Base-by-base conservation (phyloP, 495 filamentous ascomycete species). In the Aspergillus indologenus region DNA sequence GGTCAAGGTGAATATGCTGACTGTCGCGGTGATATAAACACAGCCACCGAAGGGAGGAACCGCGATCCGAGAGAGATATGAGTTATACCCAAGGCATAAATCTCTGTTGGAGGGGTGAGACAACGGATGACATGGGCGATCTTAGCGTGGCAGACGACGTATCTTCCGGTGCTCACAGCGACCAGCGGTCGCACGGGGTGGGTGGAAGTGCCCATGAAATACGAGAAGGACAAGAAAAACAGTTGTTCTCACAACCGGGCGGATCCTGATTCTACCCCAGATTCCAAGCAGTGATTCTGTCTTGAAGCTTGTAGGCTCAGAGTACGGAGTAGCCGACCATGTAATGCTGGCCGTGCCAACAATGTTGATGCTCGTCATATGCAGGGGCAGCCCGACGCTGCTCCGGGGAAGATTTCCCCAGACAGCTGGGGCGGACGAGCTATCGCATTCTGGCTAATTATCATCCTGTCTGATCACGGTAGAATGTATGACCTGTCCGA, bases 331-430 rank as follows among this genome's bases (percentile, higher is more conserved):
- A 24, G 55, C 53, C 7, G 34, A 42, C 53, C 58, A 61, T 61
- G 53, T 61, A 53, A 61, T 45, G 20, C 22, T 42, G 43, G 49
- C 21, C 22, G 15, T 56, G 29, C 8, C 53, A 56, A 23, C 22
- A 50, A 46, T 56, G 31, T 20, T 55, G 44, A 44, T 47, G 29
- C 18, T 17, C 48, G 20, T 21, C 45, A 31, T 29, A 56, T 60
- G 58, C 58, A 61, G 53, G 53, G 53, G 46, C 53, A 56, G 40
- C 46, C 22, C 31, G 45, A 20, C 57, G 43, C 48, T 24, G 2
- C 48, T 52, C n/a, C 48, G 47, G 34, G 34, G 34, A 40, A 40
- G 34, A 40, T 14, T 14, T 57, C 54, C 54, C 54, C 54, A 57
- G 55, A 17, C 24, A 49, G 45, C 12, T 15, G 19, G 17, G 12